Conservation (phyloP, 2,329 filamentous ascomycete species). For the Ascochyta viciae-villosae region DNA sequence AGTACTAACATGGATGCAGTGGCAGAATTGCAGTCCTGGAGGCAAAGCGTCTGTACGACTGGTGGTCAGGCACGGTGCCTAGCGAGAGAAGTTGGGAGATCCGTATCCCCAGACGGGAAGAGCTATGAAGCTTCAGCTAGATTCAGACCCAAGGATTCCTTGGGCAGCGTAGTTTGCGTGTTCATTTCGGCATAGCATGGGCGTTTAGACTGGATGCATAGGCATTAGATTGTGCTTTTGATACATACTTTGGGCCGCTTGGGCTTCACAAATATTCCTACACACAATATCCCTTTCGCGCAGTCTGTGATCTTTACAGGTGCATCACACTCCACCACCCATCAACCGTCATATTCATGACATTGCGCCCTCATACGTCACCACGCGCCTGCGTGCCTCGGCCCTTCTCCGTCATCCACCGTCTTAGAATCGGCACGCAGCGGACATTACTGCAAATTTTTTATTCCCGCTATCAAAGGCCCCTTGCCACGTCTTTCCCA, state of each 20-base stretch:
- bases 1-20: constrained; percentile 43
- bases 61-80: constrained; percentile 69
- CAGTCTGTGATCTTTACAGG: too few relatives aligned
- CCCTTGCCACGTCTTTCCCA: neutral
- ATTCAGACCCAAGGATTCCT: neutral
- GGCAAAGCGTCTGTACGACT: constrained; percentile 63
- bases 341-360: neutral
- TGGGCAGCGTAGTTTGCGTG: neutral
- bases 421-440: too few relatives aligned
- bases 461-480: neutral
- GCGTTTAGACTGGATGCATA: constrained; percentile 5
- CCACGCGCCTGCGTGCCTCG: neutral
- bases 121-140: constrained; percentile 27
- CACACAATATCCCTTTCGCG: neutral
- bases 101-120: constrained; percentile 38
- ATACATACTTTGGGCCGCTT: neutral
- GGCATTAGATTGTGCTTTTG: neutral
- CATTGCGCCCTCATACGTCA: constrained; percentile 4
- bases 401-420: neutral
- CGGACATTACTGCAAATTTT: neutral
- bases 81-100: constrained; percentile 64
- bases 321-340: too few relatives aligned
- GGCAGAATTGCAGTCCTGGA: constrained; percentile 63
- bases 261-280: neutral
- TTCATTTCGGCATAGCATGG: constrained; percentile 23